A percentile compares a stretch with the other conserved stretches of the same genome.
Evolutionary conservation across 2,329 filamentous ascomycete genomes (phyloP).

Genomic region (Aspergillus sp.): DNA sequence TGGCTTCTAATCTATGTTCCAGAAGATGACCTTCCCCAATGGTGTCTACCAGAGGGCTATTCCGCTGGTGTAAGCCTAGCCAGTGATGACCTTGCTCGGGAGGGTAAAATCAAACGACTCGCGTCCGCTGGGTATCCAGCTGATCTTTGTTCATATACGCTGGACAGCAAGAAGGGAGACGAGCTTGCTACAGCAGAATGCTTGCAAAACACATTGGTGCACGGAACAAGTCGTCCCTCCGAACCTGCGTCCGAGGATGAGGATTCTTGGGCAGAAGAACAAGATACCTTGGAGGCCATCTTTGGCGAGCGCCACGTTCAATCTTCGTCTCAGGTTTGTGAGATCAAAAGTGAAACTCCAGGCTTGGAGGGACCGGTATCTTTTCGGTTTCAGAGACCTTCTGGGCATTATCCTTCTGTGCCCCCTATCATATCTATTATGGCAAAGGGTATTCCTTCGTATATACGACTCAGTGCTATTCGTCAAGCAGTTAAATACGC

Average conservation of each 20-base stretch:
- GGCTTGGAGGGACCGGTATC: conserved; percentile 41
- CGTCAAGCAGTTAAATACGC: conserved; percentile 69
- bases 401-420: conserved; percentile 61
- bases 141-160: conserved; percentile 72
- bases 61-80: conserved; percentile 82
- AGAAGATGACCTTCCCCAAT: conserved; percentile 88
- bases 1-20: conserved; percentile 97
- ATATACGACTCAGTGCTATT: conserved; percentile 85
- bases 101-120: conserved; percentile 75
- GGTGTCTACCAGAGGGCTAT: conserved; percentile 88
- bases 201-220: conserved; percentile 66
- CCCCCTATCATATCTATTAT: conserved; percentile 63
- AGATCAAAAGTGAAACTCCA: conserved; percentile 56
- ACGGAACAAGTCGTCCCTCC: conserved; percentile 25
- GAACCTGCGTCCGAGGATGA: conserved; percentile 27
- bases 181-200: conserved; percentile 71
- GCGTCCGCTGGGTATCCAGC: conserved; percentile 75
- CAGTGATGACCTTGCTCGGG: conserved; percentile 70
- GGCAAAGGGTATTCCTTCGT: conserved; percentile 68
- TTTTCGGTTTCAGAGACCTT: conserved; percentile 64
- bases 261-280: conserved; percentile 75
- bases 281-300: conserved; percentile 75
- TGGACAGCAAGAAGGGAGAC: conserved; percentile 63
- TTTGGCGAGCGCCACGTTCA: conserved; percentile 67
- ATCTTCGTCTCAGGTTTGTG: conserved; percentile 58